Evolutionary conservation across 371 early-diverging fungal species (phyloP).

Genomic region (Coemansia sp.): DNA sequence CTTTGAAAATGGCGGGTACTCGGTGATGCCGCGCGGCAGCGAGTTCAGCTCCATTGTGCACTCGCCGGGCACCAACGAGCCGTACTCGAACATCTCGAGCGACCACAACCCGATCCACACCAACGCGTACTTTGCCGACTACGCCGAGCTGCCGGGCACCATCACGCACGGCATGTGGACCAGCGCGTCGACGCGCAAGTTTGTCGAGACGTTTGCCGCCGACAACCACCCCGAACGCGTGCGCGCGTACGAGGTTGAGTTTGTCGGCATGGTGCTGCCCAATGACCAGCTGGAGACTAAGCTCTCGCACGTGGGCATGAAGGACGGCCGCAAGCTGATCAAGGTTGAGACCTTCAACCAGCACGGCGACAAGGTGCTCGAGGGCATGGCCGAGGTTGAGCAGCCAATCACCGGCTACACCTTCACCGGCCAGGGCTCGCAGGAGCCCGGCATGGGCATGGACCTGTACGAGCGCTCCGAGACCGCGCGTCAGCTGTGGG

Average conservation of each 20-base stretch:
- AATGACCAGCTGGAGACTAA: constrained; percentile 90
- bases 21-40: constrained; percentile 82
- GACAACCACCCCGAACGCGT: constrained; percentile 94
- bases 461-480: constrained; percentile 83
- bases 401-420: constrained; percentile 93
- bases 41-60: constrained; percentile 82
- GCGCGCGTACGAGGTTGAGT: constrained; percentile 83
- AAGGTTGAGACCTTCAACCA: constrained; percentile 89
- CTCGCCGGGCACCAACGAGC: constrained; percentile 72
- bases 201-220: constrained; percentile 95
- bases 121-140: constrained; percentile 93
- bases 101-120: constrained; percentile 97
- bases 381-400: constrained; percentile 92
- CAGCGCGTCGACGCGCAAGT: constrained; percentile 90
- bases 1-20: constrained; percentile 87
- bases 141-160: constrained; percentile 89
- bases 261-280: constrained; percentile 94
- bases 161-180: constrained; percentile 99
- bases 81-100: constrained; percentile 86
- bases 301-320: constrained; percentile 94
- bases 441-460: constrained; percentile 97
- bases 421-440: constrained; percentile 97
- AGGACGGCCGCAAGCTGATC: constrained; percentile 94
- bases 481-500: constrained; percentile 89
- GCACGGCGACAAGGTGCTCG: constrained; percentile 82